Evolutionary conservation across 305 asterid genomes (phyloP).

Genomic region (Petunia hybrid): DNA sequence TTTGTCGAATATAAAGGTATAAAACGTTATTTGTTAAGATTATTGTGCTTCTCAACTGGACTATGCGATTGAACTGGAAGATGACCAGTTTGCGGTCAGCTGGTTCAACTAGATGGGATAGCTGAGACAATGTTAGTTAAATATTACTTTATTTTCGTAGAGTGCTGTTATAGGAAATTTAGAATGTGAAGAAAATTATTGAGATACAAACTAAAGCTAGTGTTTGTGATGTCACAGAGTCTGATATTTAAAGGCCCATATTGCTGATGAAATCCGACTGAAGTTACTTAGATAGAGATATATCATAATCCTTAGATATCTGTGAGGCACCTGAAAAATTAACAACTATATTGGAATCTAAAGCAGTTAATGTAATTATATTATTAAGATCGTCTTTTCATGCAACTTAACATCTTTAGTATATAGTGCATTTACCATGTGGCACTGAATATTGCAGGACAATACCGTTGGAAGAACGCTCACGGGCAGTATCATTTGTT

Average conservation of each 20-base stretch:
- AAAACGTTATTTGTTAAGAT: neutral
- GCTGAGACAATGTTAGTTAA: neutral
- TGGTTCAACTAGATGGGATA: neutral
- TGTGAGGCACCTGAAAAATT: neutral
- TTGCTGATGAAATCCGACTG: neutral
- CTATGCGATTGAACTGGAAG: neutral
- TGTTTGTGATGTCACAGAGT: neutral
- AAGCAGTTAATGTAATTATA: neutral
- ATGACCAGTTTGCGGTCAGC: slow-evolving; percentile 1
- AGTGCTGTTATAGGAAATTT: neutral
- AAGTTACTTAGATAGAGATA: neutral
- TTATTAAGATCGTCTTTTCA: neutral
- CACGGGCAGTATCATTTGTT: slow-evolving; percentile 97
- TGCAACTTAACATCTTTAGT: neutral
- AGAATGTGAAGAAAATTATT: neutral
- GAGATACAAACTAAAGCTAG: neutral
- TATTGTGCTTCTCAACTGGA: neutral
- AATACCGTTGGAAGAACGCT: slow-evolving; percentile 92
- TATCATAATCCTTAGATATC: neutral
- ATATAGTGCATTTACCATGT: slow-evolving; percentile 3
- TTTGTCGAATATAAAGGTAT: neutral
- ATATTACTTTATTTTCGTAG: neutral
- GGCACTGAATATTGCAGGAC: slow-evolving; percentile 56
- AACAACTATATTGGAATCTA: neutral
- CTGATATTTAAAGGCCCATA: slow-evolving; percentile 2